These are phyloP conservation scores for Cryphonectria carpinicola DNA, from an alignment of 2,329 filamentous ascomycete genomes.

Conservation along the genomic window DNA sequence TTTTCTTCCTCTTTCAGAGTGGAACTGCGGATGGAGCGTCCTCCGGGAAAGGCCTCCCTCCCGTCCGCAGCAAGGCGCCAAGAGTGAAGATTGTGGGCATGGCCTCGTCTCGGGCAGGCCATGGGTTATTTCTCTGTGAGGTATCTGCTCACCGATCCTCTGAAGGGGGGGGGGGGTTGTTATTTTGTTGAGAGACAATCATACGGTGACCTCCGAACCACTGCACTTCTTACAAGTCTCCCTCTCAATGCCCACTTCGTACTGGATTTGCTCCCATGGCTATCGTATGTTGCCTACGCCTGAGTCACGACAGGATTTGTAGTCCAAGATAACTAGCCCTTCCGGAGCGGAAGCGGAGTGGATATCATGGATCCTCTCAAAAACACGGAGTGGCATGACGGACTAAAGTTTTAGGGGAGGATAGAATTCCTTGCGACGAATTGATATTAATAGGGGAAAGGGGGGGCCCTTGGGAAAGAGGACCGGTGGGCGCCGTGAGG, in stretches of 20 bases:
- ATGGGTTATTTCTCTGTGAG: background rate
- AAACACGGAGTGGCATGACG: slow-evolving; percentile 21
- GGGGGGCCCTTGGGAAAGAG: background rate
- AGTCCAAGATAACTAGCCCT: slow-evolving; percentile 1
- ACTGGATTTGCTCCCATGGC: too few relatives aligned
- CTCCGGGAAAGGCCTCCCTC: background rate
- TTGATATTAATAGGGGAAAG: background rate
- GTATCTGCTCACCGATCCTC: background rate
- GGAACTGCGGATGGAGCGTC: background rate
- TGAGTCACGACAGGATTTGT: slow-evolving; percentile 1
- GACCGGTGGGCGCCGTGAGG: background rate
- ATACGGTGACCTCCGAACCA: background rate
- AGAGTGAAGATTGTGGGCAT: background rate
- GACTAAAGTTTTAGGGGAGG: slow-evolving; percentile 5
- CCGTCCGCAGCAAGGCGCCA: background rate
- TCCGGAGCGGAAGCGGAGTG: slow-evolving; percentile 19
- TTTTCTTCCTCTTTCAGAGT: background rate
- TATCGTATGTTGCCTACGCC: background rate
- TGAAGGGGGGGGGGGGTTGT: too few relatives aligned
- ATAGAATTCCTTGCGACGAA: background rate
- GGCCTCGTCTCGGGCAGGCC: background rate
- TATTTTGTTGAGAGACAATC: background rate
- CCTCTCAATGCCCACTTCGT: background rate
- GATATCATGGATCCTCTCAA: slow-evolving; percentile 6
- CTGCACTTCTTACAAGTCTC: background rate